Evolutionary conservation across 2,329 filamentous ascomycete genomes (phyloP), one percentile per base, ranked within the genome.

Genomic region (Claviceps monticola): DNA sequence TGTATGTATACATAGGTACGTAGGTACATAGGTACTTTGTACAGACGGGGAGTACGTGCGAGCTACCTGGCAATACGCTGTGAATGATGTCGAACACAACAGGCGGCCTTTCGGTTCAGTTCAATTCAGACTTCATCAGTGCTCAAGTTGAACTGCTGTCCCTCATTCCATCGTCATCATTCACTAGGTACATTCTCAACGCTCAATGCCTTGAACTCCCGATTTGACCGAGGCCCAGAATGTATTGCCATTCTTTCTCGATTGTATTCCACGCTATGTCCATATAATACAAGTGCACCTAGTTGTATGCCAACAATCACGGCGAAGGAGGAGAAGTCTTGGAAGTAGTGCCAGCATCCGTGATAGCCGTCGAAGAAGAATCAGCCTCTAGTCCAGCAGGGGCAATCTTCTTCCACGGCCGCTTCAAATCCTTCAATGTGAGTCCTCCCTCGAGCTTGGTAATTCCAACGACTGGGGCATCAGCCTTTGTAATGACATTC

Each of bases 401-500:
- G 37, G 79, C 75, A 55, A 86, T 67, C 62, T 80, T 75, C 64
- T 82, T 79, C 68, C 89, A 80, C 48, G 90, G 86, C 61, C 82
- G 80, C 74, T 88, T 93, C 64, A 98, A 71, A 43, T 86, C 83
- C 60, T 91, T 88, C 61, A 91, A 69, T 21, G 89, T 95, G 29
- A 95, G 68, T 8, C 89, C 89, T 54, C 89, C 89, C 54, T 88
- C 80, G 51, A 98, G 71, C 69, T 95, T 96, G 19, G 90, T 97
- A 56, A 96, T 82, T 34, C 93, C 93, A 64, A 98, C 91, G 39
- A 95, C 79, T 0, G 93, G 82, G 2, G 89, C 76, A 61, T 96
- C 93, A 7, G 88, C 89, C 70, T 88, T 96, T 74, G 84, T 88
- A 37, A 96, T 89, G 64, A 97, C 95, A 64, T 96, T 89, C 73